Evolutionary conservation across 306 rosid genomes (phyloP), one percentile per base, ranked within the genome.

Genomic region (Cucumis cinereus): DNA sequence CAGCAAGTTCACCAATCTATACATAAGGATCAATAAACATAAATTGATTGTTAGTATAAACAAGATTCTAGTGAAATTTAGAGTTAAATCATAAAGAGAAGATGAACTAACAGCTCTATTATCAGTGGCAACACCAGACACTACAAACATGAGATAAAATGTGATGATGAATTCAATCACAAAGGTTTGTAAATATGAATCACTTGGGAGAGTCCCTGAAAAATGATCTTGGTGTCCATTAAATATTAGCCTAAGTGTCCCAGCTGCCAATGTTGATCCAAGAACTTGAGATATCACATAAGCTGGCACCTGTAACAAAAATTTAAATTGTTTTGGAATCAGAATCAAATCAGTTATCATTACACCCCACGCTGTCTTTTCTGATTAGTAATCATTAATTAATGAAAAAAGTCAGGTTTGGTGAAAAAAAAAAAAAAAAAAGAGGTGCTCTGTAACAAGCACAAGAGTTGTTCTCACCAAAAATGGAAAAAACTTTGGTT

Each of bases 1-100:
- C 98, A 5, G 96, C 97, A 79, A 94, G 85, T 82, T 91, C 96
- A 26, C 98, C 98, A 40, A 94, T 80, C 98, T 94, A 85, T 94
- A 85, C 49, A 35, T 16, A 26, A 60, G 26, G 40, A 33, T 19
- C 22, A 56, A 26, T 1, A 16, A 68, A 64, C 16, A 6, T 10
- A 4, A 11, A 47, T 23, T 14, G 24, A 11, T 47, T 1, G 45
- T 45, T 26, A 5, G 12, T 14, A 1, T 26, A 7, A 30, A 15
- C 12, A 1, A 16, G 12, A 67, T 11, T 67, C 17, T 11, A 14
- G n/a, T 66, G 73, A 10, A 67, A 22, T 40, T n/a, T 20, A 11
- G 30, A 66, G 73, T 10, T 43, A 15, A 53, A 57, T n/a, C 19
- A 8, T 26, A 73, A 55, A 47, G 30, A 70, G 41, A 3, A 26